Conservation (phyloP, 768 basidiomycete genomes). For the Lactifluus rugatus region DNA sequence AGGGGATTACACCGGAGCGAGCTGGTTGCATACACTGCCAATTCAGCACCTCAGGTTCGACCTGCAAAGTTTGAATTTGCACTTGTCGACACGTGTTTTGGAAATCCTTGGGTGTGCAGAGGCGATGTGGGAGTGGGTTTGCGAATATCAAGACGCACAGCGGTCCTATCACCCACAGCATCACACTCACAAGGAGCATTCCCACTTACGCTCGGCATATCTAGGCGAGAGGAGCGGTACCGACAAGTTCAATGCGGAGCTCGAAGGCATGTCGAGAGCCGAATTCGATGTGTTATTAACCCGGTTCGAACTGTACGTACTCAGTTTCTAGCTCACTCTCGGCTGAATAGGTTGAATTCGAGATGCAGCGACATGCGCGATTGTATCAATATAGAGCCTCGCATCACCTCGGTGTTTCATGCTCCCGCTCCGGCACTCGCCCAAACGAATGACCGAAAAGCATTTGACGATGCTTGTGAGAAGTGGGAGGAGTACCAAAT, state of each 20-base stretch:
- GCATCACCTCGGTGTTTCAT: slow-evolving; percentile 39
- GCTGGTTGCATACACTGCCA: slow-evolving; percentile 34
- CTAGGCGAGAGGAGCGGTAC: not conserved
- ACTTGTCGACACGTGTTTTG: slow-evolving; percentile 48
- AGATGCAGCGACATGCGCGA: slow-evolving; percentile 54
- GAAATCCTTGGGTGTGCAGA: slow-evolving; percentile 66
- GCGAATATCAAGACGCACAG: slow-evolving; percentile 35
- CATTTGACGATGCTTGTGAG: slow-evolving; percentile 47
- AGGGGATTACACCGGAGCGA: not conserved
- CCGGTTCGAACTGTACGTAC: slow-evolving; percentile 53
- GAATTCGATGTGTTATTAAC: slow-evolving; percentile 52
- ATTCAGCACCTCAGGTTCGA: slow-evolving; percentile 48
- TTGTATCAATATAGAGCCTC: slow-evolving; percentile 37
- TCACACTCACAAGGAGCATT: not conserved
- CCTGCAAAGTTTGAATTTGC: slow-evolving; percentile 48
- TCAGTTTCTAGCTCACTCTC: not conserved
- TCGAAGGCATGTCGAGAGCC: slow-evolving; percentile 44
- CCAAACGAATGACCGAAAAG: slow-evolving; percentile 41
- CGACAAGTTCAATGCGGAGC: slow-evolving; percentile 20
- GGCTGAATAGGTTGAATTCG: not conserved
- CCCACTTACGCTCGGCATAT: not conserved
- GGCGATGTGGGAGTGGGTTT: slow-evolving; percentile 73
- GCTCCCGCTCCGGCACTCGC: slow-evolving; percentile 37
- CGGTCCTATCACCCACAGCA: slow-evolving; percentile 1
- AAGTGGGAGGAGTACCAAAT: slow-evolving; percentile 45